Base-by-base conservation (phyloP, 1,284 basidiomycete species). In the Trichosporon asahii region DNA sequence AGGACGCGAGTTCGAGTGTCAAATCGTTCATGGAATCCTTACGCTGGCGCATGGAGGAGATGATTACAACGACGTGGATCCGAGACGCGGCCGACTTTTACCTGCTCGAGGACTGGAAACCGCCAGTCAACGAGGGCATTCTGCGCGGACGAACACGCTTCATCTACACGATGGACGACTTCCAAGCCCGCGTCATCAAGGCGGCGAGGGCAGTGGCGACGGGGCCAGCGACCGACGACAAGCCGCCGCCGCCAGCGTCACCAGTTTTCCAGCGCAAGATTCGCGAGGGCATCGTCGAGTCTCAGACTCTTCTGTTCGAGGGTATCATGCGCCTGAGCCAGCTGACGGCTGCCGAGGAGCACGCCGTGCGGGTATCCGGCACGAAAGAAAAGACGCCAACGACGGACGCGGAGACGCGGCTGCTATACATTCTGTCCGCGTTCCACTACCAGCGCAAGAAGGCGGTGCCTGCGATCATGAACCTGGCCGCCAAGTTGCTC, bases 401-500 rank as follows among this genome's bases (percentile, higher is more conserved):
- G 53, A 65, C 63, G 44, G 35, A 65, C 35, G 67, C 95, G 93
- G 93, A 98, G 79, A 91, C 88, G 21, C 90, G 96, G 60, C 86
- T 97, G 64, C 86, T 99, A 25, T 85, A 98, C 46, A 93, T 96
- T 49, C 87, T 98, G 23, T 94, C 94, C 11, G 98, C 98, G 80
- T 89, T 99, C 73, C 87, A 88, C 6, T 88, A 94, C 76, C 86
- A 99, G 25, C 89, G 88, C 67, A 86, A 87, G 65, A 85, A 85
- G 0, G 84, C 92, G 40, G 88, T 98, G 31, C 94, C 94, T 0
- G 88, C 86, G 70, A 90, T 98, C 87, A 87, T 94, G 67, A 88
- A 86, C 70, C 91, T 94, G 76, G 87, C 98, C 44, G 90, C 93
- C 78, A 88, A 86, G 68, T 89, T 90, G 0, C 91, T 96, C 78